phyloP scores from a whole-genome alignment of 805 yeast genomes.

The Ogataea saltuana region DNA sequence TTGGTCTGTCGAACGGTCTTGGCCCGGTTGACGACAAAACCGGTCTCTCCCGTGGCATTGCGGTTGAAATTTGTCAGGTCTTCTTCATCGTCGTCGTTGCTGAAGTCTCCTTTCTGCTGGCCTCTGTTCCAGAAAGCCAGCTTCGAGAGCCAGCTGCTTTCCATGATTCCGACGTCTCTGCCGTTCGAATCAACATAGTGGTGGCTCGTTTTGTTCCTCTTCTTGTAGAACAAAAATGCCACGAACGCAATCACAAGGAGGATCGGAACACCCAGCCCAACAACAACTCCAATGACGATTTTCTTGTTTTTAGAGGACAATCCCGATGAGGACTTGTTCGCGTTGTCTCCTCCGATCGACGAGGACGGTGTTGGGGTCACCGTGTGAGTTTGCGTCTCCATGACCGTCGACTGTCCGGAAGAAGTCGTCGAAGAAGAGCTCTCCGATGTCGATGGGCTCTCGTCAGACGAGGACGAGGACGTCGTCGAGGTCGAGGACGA shows the following conservation, averaged over 20 bases:
- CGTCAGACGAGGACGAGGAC: constrained; percentile 6
- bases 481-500: constrained; percentile 13
- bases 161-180: constrained; percentile 33
- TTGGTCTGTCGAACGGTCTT: constrained; percentile 31
- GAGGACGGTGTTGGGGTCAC: constrained; percentile 33
- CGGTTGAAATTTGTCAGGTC: constrained; percentile 18
- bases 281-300: constrained; percentile 66
- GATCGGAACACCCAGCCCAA: constrained; percentile 69
- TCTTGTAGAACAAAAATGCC: constrained; percentile 18
- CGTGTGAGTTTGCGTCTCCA: constrained; percentile 11
- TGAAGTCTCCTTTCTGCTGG: constrained; percentile 26
- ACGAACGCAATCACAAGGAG: constrained; percentile 35
- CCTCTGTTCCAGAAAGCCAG: constrained; percentile 30
- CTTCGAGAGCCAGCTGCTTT: constrained; percentile 27
- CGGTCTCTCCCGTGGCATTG: constrained; percentile 26
- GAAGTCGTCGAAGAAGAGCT: constrained; percentile 6
- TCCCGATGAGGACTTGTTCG: constrained; percentile 35
- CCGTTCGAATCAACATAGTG: constrained; percentile 39
- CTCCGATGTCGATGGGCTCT: background rate
- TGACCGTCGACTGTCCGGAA: constrained; percentile 2
- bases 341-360: constrained; percentile 11
- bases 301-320: constrained; percentile 50
- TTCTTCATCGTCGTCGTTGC: constrained; percentile 26
- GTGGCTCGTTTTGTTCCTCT: constrained; percentile 20
- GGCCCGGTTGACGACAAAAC: constrained; percentile 35